Evolutionary conservation across 345 rosid genomes (phyloP), one percentile per base, ranked within the genome.

Genomic region (Ceriops decandra): DNA sequence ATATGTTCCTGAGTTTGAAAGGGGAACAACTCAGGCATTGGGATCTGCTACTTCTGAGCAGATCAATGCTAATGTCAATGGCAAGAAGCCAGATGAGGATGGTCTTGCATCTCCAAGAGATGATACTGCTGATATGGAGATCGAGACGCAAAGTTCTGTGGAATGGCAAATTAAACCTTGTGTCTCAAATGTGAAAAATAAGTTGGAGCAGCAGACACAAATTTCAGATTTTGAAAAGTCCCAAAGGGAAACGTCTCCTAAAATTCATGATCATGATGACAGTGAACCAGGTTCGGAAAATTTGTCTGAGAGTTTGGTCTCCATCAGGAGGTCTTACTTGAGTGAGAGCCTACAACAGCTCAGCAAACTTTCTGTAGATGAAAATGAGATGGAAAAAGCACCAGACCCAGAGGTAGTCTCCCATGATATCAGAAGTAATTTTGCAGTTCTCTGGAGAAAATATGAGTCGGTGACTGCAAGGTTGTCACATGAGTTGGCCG

Each of bases 41-140:
- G 99, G 97, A 73, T 87, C 99, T 77, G 97, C 97, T 27, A 81
- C 86, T 51, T 74, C 93, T 36, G 97, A 95, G 71, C 99, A 95
- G 81, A 77, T 82, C 62, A 85, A 91, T 70, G 63, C 79, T 52
- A 78, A 81, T 76, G 74, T 82, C 68, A 79, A 70, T 73, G 70
- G 74, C 53, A 76, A 72, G 57, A 82, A 82, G 63, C 76, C 76
- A 17, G 85, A 88, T 52, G 87, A 78, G 69, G 91, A 85, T 73
- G 74, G 51, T 71, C 75, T 62, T 22, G 66, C 81, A 16, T 78
- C 66, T 64, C 72, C 70, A 70, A 71, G 67, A 57, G 86, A 87
- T 46, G 88, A 86, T 65, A 64, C 64, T 54, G 67, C 82, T 32
- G 83, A 83, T 52, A 88, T 88, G 96, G 95, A 88, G 65, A 73